phyloP scores from a whole-genome alignment of 108 stramenopile genomes.

The Cyclotella baltica region DNA sequence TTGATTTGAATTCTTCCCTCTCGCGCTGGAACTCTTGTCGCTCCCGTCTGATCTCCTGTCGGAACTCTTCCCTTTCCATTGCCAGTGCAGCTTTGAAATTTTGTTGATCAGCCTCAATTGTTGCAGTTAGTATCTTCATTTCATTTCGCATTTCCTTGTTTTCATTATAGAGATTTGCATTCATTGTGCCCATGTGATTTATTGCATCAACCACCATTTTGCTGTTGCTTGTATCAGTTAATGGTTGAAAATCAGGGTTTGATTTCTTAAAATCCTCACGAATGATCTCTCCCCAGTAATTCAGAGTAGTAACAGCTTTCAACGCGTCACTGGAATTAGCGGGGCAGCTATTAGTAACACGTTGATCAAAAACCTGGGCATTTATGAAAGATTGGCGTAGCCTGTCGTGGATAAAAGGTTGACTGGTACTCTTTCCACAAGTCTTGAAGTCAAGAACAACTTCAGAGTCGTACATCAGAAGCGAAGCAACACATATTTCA shows the following conservation, averaged over 20 bases:
- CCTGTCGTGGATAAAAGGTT: background rate
- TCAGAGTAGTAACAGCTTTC: background rate
- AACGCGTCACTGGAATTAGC: background rate
- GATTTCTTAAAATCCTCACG: background rate
- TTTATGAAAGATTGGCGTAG: background rate
- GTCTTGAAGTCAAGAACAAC: background rate
- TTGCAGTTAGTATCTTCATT: background rate
- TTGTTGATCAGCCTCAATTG: background rate
- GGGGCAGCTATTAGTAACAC: background rate
- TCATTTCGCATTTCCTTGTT: background rate
- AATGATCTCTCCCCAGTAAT: background rate
- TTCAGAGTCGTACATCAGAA: background rate
- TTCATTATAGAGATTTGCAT: background rate
- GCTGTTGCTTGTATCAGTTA: background rate
- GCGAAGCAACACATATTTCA: background rate
- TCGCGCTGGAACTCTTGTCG: too few species aligned
- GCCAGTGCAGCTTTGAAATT: too few species aligned
- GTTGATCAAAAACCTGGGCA: background rate
- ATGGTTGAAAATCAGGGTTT: background rate
- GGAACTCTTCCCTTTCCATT: too few species aligned
- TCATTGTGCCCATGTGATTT: background rate
- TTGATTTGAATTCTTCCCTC: background rate
- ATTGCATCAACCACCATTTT: background rate
- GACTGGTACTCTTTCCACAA: background rate
- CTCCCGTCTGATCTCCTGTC: too few species aligned